Evolutionary conservation across 2,329 filamentous ascomycete genomes (phyloP).

Genomic region (Colletotrichum spaethianum): DNA sequence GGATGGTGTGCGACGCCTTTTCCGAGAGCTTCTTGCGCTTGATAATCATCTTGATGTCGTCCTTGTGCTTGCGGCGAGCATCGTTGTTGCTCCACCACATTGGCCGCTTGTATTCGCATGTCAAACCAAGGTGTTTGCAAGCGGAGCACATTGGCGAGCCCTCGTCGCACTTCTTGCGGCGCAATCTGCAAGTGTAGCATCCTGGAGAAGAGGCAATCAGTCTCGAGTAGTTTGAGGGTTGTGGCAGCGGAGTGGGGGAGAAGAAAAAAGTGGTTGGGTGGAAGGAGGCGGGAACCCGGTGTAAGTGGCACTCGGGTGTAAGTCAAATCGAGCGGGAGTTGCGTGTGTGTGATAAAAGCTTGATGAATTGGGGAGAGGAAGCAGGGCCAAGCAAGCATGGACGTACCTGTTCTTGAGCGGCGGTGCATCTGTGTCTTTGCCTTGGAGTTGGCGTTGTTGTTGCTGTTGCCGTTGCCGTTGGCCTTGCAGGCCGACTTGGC

Average conservation of each 20-base stretch:
- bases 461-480: conserved; percentile 56
- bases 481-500: conserved; percentile 70
- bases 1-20: conserved; percentile 76
- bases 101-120: conserved; percentile 96
- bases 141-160: conserved; percentile 74
- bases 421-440: conserved; percentile 90
- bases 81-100: conserved; percentile 98
- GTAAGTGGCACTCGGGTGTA: conserved; percentile 46
- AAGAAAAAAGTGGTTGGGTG: conserved; percentile 38
- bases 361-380: conserved; percentile 38
- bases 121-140: conserved; percentile 82
- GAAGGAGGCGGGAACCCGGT: conserved; percentile 37
- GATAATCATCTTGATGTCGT: conserved; percentile 96
- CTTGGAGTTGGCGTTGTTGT: conserved; percentile 69
- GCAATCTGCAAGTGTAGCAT: conserved; percentile 78
- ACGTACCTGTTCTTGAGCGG: conserved; percentile 90
- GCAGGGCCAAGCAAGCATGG: conserved; percentile 33
- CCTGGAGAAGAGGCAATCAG: conserved; percentile 55
- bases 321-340: conserved; percentile 51
- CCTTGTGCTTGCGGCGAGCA: conserved; percentile 87
- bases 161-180: conserved; percentile 80
- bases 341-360: neutral
- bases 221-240: conserved; percentile 17
- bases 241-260: conserved; percentile 43
- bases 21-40: conserved; percentile 96